Base-by-base conservation (phyloP, 2,329 filamentous ascomycete genomes). In the Fusarium tanahbumbuense region DNA sequence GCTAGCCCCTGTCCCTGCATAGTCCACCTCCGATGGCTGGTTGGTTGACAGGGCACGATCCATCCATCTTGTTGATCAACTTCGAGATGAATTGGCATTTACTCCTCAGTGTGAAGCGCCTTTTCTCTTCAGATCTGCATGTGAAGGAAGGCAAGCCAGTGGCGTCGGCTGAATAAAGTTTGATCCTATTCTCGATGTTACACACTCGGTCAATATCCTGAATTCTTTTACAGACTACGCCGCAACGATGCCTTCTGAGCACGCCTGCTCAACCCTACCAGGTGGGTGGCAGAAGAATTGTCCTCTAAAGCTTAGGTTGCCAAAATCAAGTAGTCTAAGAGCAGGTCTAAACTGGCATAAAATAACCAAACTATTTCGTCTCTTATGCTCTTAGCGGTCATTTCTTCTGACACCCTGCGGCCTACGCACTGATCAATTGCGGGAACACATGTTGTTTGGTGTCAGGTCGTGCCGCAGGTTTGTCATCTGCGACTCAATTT, bases 1-100 rank as follows among this genome's bases (percentile, higher is more conserved):
- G 30, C 20, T 25, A 45, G 28, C 60, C 71, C 64, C 58, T 73
- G 67, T 60, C 70, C 72, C 64, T 71, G 64, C 64, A 64, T 67
- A 56, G 25, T 44, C 40, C 48, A 32, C 30, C 34, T 32, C 22
- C 23, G 42, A 20, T 55, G 15, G n/a, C 16, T 42, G 20, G 27
- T 49, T 46, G 46, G 32, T 27, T 47, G 45, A 20, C 18, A 37
- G 30, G 8, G 12, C 54, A 28, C 28, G 16, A 49, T 48, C n/a
- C 32, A 49, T 48, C n/a, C 32, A 34, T 47, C n/a, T 42, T 42
- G 8, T 42, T 53, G 34, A 42, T 42, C 30, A 53, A n/a, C 49
- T 18, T 27, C 32, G 8, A 53, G 34, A 53, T 27, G 49, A 42
- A 22, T 8, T 53, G 49, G 37, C 49, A 53, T n/a, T 41, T 28